Percentiles rank a stretch among this genome's conserved stretches.
phyloP scores from a whole-genome alignment of 352 stramenopile species.

The Thalassiosira mediterranea region DNA sequence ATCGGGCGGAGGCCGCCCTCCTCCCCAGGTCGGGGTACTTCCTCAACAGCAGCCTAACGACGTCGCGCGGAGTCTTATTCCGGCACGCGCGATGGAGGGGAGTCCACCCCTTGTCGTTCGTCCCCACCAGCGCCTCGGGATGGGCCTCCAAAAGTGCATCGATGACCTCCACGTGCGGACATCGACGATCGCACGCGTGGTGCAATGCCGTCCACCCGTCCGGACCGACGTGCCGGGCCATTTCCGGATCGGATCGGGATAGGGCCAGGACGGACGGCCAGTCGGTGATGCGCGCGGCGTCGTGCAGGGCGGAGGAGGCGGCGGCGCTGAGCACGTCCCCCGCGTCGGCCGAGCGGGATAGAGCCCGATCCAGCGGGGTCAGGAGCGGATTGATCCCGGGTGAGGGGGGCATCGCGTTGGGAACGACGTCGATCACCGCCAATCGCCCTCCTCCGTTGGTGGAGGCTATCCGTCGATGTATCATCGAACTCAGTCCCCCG shows the following conservation, averaged over 20 bases:
- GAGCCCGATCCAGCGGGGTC: no score
- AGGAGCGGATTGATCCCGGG: no score
- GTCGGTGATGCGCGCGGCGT: constrained; percentile 74
- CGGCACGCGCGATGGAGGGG: constrained; percentile 75
- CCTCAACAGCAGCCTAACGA: constrained; percentile 64
- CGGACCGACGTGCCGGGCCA: constrained; percentile 56
- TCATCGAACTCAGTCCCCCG: no score
- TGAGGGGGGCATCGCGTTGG: no score
- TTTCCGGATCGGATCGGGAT: constrained; percentile 51
- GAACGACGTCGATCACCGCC: no score
- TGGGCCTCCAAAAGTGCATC: constrained; percentile 65
- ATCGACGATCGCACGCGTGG: constrained; percentile 74
- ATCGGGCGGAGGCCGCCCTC: constrained; percentile 46
- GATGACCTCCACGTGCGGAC: constrained; percentile 67
- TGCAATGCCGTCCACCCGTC: constrained; percentile 77
- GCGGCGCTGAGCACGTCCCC: no score
- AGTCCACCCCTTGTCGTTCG: constrained; percentile 72
- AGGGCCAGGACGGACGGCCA: constrained; percentile 63
- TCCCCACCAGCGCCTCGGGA: constrained; percentile 63
- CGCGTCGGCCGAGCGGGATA: no score
- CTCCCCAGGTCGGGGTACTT: constrained; percentile 58
- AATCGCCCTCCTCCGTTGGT: no score
- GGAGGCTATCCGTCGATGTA: no score
- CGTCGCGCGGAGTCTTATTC: constrained; percentile 71
- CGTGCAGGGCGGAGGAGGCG: constrained; percentile 77